These are phyloP conservation scores for Boletus speciosus DNA, from an alignment of 768 basidiomycete genomes.

Conservation along the genomic window DNA sequence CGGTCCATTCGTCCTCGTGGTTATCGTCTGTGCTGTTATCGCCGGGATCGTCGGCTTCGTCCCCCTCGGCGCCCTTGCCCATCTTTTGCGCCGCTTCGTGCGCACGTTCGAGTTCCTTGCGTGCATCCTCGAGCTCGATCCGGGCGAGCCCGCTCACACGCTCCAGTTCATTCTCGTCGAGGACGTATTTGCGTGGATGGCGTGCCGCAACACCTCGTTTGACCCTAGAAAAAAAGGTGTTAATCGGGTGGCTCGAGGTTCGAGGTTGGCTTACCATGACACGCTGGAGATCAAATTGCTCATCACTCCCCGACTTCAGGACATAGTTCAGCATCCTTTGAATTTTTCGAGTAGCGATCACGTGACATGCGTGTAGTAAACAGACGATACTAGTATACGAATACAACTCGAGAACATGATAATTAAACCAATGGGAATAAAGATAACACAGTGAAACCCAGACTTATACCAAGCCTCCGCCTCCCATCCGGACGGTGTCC, in stretches of 20 bases:
- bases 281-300: conserved; percentile 73
- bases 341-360: conserved; percentile 13
- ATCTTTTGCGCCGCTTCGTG: conserved; percentile 72
- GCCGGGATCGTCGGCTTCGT: conserved; percentile 56
- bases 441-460: conserved; percentile 10
- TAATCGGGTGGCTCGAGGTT: neutral
- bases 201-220: conserved; percentile 70
- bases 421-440: conserved; percentile 10
- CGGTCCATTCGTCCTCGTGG: conserved; percentile 71
- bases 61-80: conserved; percentile 62
- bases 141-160: conserved; percentile 84
- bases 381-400: neutral
- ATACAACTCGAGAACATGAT: neutral
- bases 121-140: conserved; percentile 88
- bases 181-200: conserved; percentile 82
- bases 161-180: conserved; percentile 87
- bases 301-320: conserved; percentile 38
- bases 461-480: conserved; percentile 63
- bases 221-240: conserved; percentile 47
- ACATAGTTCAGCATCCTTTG: neutral
- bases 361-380: conserved; percentile 3
- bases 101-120: conserved; percentile 77
- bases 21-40: conserved; percentile 40
- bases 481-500: conserved; percentile 75
- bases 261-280: conserved; percentile 42